Evolutionary conservation across 306 rosid species (phyloP).

Genomic region (Acacia melanoxylon): DNA sequence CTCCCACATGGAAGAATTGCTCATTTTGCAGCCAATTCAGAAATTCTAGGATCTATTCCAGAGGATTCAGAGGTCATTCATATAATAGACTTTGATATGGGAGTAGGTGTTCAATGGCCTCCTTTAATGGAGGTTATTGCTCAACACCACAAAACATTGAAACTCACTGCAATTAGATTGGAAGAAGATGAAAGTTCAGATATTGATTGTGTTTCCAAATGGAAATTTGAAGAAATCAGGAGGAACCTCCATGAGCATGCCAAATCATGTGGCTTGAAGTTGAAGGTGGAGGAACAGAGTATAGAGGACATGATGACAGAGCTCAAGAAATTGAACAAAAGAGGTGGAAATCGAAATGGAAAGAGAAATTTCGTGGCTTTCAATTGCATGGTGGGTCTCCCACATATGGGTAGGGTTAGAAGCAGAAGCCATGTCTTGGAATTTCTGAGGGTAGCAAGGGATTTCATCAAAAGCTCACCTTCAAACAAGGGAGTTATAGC

Average conservation of each 20-base stretch:
- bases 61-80: slow-evolving; percentile 48
- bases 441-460: slow-evolving; percentile 50
- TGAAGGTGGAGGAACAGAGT: slow-evolving; percentile 52
- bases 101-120: slow-evolving; percentile 63
- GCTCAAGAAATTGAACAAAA: slow-evolving; percentile 43
- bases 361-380: slow-evolving; percentile 51
- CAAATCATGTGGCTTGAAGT: slow-evolving; percentile 41
- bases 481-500: slow-evolving; percentile 43
- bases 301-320: slow-evolving; percentile 50
- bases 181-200: slow-evolving; percentile 36
- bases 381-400: slow-evolving; percentile 52
- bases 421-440: slow-evolving; percentile 44
- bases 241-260: slow-evolving; percentile 48
- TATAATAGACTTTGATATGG: slow-evolving; percentile 52
- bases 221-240: slow-evolving; percentile 48
- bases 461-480: slow-evolving; percentile 36
- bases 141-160: slow-evolving; percentile 33
- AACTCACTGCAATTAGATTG: slow-evolving; percentile 54
- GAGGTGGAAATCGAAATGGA: slow-evolving; percentile 29
- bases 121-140: slow-evolving; percentile 46
- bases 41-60: slow-evolving; percentile 50
- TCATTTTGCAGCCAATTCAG: slow-evolving; percentile 51
- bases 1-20: slow-evolving; percentile 51
- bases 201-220: slow-evolving; percentile 6
- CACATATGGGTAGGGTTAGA: slow-evolving; percentile 50